Evolutionary conservation across 129 eudicot species (phyloP), one percentile per base, ranked within the genome.

Genomic region (Ambrosia artemisiifolia): DNA sequence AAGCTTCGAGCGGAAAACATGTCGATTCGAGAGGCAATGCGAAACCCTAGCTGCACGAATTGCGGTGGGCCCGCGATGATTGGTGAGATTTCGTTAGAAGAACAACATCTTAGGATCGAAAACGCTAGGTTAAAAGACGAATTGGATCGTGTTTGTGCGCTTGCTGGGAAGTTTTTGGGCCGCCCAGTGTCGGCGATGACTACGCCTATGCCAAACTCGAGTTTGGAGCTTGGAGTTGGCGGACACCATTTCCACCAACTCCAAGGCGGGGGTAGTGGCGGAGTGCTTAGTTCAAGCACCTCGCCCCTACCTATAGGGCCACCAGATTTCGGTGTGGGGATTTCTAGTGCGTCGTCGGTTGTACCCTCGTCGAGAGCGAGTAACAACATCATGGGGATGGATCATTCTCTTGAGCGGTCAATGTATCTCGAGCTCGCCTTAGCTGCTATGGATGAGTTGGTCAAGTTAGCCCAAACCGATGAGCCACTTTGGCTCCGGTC

Each of bases 1-100:
- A 94, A 94, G 85, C 96, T 94, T 11, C 85, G 95, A 19, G 91
- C 95, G 0, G 98, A 94, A 48, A 94, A 94, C 79, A 85, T 94
- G 95, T 82, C 98, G n/a, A 90, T 94, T 36, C 83, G 95, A 8
- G 98, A 94, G 42, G 95, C 98, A 18, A 90, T 94, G 96, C 86
- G 98, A 71, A 90, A 90, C 81, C 98, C 98, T 13, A 88, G 88
- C 7, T 94, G 98, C 75, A 85, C 95, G 6, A 90, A 84, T 71
- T 94, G 98, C 51, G 98, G 98, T 17, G 98, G 98, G 7, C 95
- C 98, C 2, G 96, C 98, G 0, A 86, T 94, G 73, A 88, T 90
- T 2, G 98, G 98, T 6, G 98, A 90, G 54, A 81, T 94, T 1
- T 94, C 98, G 5, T 62, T 94, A 32, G 98, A 94, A 62, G 96